Base-by-base conservation (phyloP, 306 rosid species). In the Senna siamea region DNA sequence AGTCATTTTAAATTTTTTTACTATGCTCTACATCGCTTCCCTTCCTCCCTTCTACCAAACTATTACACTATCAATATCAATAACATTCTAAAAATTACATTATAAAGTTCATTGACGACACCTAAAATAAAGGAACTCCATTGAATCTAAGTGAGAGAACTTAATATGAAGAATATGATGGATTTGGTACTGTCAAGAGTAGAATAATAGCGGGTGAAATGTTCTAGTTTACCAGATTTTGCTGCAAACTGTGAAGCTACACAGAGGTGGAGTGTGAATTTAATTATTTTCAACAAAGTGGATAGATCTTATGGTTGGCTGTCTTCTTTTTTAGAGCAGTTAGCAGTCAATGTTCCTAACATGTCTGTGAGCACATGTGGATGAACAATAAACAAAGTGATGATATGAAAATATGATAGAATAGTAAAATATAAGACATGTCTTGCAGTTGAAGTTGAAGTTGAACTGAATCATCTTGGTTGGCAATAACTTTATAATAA, bases 331-430 rank as follows among this genome's bases (percentile, higher is more conserved):
- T 66, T 1, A 7, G 71, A 74, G 43, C 17, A 13, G 53, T 50
- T 61, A 37, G 40, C 71, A 51, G 64, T 62, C 71, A 74, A 51
- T 62, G 53, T 38, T 50, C 18, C 35, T 32, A 37, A 61, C 78
- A 20, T 61, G 70, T 73, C 28, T 73, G 28, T 20, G 12, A 44
- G 30, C 54, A 57, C 28, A 19, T 10, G 44, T 8, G 5, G 18
- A 51, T 26, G 44, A 28, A 41, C 63, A 56, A 56, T 38, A 37
- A 55, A 15, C 13, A 70, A 57, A 55, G 1, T 20, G 35, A 9
- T 17, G 23, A 57, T 19, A 71, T 13, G 7, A 15, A n/a, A 35
- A 4, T 6, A 0, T 6, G 7, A 4, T 4, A 56, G 0, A 11
- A 57, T 9, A 23, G 23, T 66, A 47, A 66, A 22, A 44, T 44